These are phyloP conservation scores for Miscanthus lutarioriparius DNA, from an alignment of 176 grass and related monocot genomes.

Conservation along the genomic window DNA sequence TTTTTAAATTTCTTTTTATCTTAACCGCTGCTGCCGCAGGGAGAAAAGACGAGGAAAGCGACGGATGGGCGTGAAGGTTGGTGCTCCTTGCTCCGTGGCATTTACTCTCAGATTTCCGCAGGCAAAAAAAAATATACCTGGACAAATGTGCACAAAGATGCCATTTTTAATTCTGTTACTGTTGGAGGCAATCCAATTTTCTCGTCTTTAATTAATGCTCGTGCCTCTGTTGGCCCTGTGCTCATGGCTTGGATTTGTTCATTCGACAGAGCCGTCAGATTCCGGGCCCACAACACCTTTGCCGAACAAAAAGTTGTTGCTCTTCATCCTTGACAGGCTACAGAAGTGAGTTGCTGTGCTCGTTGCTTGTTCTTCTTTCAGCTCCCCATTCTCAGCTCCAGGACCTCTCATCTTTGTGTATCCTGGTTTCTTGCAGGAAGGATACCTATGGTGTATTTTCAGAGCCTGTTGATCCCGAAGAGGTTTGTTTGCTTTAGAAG, in stretches of 20 bases:
- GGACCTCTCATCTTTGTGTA: slow-evolving; percentile 7
- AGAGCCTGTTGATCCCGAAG: slow-evolving; percentile 83
- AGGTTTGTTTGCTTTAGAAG: slow-evolving; percentile 65
- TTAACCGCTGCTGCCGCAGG: slow-evolving; percentile 46
- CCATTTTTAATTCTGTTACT: slow-evolving; percentile 42
- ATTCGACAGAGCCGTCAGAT: slow-evolving; percentile 62
- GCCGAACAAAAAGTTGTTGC: slow-evolving; percentile 98
- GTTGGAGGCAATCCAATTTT: slow-evolving; percentile 34
- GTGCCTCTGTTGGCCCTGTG: slow-evolving; percentile 33
- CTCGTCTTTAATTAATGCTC: slow-evolving; percentile 48
- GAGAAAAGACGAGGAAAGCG: slow-evolving; percentile 76
- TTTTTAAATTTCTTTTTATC: slow-evolving; percentile 23
- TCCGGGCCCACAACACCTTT: slow-evolving; percentile 90
- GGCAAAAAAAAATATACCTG: slow-evolving; percentile 22
- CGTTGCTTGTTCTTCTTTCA: slow-evolving; percentile 8
- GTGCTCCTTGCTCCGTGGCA: slow-evolving; percentile 46
- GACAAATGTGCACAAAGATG: slow-evolving; percentile 38
- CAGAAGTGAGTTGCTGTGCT: slow-evolving; percentile 86
- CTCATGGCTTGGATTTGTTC: slow-evolving; percentile 44
- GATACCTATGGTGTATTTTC: slow-evolving; percentile 91
- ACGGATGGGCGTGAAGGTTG: slow-evolving; percentile 83
- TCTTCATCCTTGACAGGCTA: slow-evolving; percentile 90
- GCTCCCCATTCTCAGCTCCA: neutral
- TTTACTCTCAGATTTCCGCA: slow-evolving; percentile 55
- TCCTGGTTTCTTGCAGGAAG: slow-evolving; percentile 74